Conservation (phyloP, 2,329 filamentous ascomycete genomes). For the Cordyceps tenuipes region DNA sequence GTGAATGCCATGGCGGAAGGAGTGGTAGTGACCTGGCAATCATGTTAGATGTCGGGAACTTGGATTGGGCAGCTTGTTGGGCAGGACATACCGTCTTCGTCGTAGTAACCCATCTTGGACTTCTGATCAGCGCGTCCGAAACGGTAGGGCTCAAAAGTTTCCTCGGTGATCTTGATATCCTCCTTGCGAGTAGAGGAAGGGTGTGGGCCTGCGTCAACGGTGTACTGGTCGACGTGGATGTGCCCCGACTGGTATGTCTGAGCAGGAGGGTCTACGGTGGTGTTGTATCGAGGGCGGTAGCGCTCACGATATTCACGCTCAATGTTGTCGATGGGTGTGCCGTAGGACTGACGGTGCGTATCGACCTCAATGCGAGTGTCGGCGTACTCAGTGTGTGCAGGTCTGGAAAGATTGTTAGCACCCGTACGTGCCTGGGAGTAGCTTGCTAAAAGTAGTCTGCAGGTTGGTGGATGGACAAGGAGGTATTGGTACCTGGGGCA, state of each 20-base stretch:
- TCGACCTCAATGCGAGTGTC: conserved; percentile 62
- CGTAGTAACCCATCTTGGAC: conserved; percentile 58
- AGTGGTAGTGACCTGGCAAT: conserved; percentile 47
- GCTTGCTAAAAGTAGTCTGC: too few relatives aligned
- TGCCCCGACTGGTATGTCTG: conserved; percentile 20
- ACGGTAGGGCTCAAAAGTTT: conserved; percentile 52
- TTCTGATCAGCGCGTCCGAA: conserved; percentile 33
- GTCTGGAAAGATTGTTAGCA: conserved; percentile 18
- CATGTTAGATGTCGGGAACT: background rate
- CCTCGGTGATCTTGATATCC: conserved; percentile 54
- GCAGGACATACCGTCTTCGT: conserved; percentile 46
- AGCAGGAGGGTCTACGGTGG: conserved; percentile 24
- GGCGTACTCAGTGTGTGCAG: conserved; percentile 40
- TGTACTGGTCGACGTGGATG: conserved; percentile 26
- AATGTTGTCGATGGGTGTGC: conserved; percentile 51
- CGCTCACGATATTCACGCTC: conserved; percentile 60
- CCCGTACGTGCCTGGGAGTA: too few relatives aligned
- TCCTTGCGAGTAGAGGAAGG: conserved; percentile 39
- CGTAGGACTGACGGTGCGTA: conserved; percentile 37
- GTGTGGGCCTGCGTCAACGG: conserved; percentile 29
- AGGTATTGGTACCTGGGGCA: background rate
- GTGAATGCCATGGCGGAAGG: conserved; percentile 47
- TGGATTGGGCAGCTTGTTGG: conserved; percentile 1
- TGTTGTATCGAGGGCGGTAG: conserved; percentile 42
- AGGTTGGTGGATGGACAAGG: background rate